Evolutionary conservation across 257 asterid species (phyloP).

Genomic region (Rehmannia glutinosa): DNA sequence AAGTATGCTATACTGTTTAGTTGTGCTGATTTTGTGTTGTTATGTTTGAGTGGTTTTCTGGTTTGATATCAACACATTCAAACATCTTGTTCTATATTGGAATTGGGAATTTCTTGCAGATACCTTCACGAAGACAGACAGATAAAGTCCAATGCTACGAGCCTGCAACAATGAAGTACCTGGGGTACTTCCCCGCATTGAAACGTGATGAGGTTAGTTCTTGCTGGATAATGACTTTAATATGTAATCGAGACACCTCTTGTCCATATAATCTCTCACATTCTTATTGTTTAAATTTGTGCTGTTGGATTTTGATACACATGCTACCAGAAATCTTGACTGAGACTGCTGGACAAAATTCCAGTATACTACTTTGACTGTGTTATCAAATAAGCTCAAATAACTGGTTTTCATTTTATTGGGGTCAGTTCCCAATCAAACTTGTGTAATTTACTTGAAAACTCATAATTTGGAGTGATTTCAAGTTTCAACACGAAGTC

Average conservation of each 20-base stretch:
- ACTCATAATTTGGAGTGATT: background rate
- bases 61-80: background rate
- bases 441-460: constrained; percentile 5
- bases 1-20: constrained; percentile 9
- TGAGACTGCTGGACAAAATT: constrained; percentile 3
- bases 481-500: background rate
- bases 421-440: background rate
- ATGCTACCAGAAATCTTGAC: background rate
- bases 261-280: background rate
- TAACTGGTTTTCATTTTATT: background rate
- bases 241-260: background rate
- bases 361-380: background rate
- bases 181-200: constrained; percentile 82
- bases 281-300: background rate
- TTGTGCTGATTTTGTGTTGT: constrained; percentile 6
- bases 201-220: constrained; percentile 79
- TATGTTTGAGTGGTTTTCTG: background rate
- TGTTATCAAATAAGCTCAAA: background rate
- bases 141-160: constrained; percentile 98
- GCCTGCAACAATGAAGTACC: constrained; percentile 98
- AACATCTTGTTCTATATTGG: constrained; percentile 11
- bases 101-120: constrained; percentile 38
- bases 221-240: constrained; percentile 6
- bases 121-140: constrained; percentile 92
- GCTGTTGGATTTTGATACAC: background rate